Evolutionary conservation across 2,329 filamentous ascomycete genomes (phyloP).

Genomic region (Stemphylium vesicarium): DNA sequence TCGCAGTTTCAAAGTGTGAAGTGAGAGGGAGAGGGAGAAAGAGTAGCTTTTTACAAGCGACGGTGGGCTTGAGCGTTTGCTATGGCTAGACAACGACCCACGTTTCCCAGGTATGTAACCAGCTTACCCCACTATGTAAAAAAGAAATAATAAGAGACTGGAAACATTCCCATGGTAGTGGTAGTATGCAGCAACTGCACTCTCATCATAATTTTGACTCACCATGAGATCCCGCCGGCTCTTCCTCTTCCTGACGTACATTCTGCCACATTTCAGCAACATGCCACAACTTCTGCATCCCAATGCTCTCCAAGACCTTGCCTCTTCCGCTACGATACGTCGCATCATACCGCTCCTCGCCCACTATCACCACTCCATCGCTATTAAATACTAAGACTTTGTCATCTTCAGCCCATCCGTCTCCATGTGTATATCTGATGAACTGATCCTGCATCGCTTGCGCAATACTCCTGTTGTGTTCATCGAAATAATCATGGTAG

Average conservation of each 20-base stretch:
- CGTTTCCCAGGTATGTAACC: too few species aligned
- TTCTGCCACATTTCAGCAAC: slow-evolving; percentile 39
- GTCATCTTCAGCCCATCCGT: slow-evolving; percentile 28
- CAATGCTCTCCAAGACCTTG: slow-evolving; percentile 28
- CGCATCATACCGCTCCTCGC: slow-evolving; percentile 31
- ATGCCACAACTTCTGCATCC: slow-evolving; percentile 28
- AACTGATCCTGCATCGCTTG: slow-evolving; percentile 32
- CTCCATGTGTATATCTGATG: slow-evolving; percentile 31
- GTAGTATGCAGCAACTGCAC: too few species aligned
- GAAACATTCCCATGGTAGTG: too few species aligned
- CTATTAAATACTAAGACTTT: slow-evolving; percentile 31
- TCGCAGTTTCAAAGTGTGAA: too few species aligned
- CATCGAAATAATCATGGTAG: slow-evolving; percentile 27
- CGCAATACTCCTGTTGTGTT: slow-evolving; percentile 14
- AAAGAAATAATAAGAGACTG: too few species aligned
- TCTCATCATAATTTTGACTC: slow-evolving; percentile 7
- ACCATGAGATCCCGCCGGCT: background rate
- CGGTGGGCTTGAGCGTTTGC: too few species aligned
- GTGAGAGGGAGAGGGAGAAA: too few species aligned
- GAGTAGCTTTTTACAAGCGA: too few species aligned
- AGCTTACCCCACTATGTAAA: too few species aligned
- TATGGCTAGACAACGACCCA: too few species aligned
- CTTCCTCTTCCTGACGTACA: slow-evolving; percentile 28
- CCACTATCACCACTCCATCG: slow-evolving; percentile 15
- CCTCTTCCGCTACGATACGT: slow-evolving; percentile 30